Evolutionary conservation across 371 early-diverging fungal genomes (phyloP), one percentile per base, ranked within the genome.

Genomic region (Nosema granulosis): DNA sequence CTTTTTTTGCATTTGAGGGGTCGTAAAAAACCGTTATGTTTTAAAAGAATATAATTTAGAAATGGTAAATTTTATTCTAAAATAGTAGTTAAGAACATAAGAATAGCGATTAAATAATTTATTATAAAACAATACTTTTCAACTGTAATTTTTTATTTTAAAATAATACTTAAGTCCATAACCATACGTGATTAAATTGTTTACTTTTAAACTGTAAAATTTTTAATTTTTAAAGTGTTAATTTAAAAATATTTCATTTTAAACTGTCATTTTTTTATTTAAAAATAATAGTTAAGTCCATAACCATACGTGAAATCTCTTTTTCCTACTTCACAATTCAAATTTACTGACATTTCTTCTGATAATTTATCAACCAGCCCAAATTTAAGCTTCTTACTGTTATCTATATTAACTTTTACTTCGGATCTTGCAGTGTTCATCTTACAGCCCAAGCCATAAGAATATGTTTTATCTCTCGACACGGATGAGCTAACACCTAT

Each of bases 281-380:
- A 74, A 43, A 74, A 74, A 35, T 74, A 63, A 65, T 67, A 67
- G 1, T 32, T 57, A 56, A 74, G 67, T n/a, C 75, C 75, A 56
- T 67, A 67, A 20, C 75, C 75, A 57, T 74, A 67, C 20, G 35
- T 52, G 31, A 65, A 74, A 38, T 52, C 57, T 20, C 52, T 37
- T 49, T 57, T 74, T 0, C 43, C 57, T 0, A 74, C 16, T 31
- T 52, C 20, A n/a, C 58, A 58, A 57, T 57, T 74, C 4, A 56
- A 13, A 57, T 74, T 67, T 13, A 81, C 50, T 0, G 54, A 29
- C 11, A 81, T 18, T 1, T 69, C 70, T 35, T 81, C 78, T 12
- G 63, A 57, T 34, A 81, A 22, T 54, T 52, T 70, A 70, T 81
- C 81, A 13, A 62, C 66, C 68, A 76, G 74, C 20, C 37, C 49